Conservation (phyloP, 78 protist species). For the Speleostelium caveatum region DNA sequence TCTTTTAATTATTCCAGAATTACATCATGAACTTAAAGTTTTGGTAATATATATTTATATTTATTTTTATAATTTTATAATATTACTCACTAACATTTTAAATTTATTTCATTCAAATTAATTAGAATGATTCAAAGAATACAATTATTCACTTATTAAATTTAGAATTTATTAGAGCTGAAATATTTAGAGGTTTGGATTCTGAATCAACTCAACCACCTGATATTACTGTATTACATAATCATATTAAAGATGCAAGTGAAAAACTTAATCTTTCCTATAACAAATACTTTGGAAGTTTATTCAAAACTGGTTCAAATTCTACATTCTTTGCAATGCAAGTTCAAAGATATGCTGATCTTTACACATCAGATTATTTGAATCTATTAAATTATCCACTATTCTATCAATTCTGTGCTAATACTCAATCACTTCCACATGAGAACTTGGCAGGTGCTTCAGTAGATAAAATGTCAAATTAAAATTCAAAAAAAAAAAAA, state of each 20-base stretch:
- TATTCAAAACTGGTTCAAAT: slow-evolving; percentile 81
- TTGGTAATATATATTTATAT: slow-evolving; percentile 13
- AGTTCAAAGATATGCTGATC: slow-evolving; percentile 86
- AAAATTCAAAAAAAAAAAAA: neutral
- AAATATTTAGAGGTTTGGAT: slow-evolving; percentile 74
- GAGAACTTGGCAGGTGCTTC: slow-evolving; percentile 21
- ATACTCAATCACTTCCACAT: slow-evolving; percentile 57
- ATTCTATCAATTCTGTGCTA: slow-evolving; percentile 79
- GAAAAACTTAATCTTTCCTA: slow-evolving; percentile 49
- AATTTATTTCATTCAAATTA: too few relatives aligned
- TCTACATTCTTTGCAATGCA: slow-evolving; percentile 84
- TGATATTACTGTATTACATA: slow-evolving; percentile 54
- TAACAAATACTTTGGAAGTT: slow-evolving; percentile 79
- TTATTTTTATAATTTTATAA: too few relatives aligned
- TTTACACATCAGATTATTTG: slow-evolving; percentile 74
- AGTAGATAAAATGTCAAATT: slow-evolving; percentile 45
- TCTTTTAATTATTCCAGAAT: slow-evolving; percentile 82
- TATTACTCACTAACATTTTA: too few relatives aligned
- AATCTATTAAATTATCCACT: slow-evolving; percentile 82
- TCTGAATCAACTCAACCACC: slow-evolving; percentile 56
- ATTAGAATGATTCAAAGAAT: slow-evolving; percentile 33
- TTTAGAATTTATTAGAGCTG: slow-evolving; percentile 84
- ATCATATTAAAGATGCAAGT: slow-evolving; percentile 45
- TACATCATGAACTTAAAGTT: slow-evolving; percentile 61
- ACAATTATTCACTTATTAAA: slow-evolving; percentile 72